These are phyloP conservation scores for Aspergillus funiculosus DNA, from an alignment of 495 filamentous ascomycete species.

Conservation along the genomic window DNA sequence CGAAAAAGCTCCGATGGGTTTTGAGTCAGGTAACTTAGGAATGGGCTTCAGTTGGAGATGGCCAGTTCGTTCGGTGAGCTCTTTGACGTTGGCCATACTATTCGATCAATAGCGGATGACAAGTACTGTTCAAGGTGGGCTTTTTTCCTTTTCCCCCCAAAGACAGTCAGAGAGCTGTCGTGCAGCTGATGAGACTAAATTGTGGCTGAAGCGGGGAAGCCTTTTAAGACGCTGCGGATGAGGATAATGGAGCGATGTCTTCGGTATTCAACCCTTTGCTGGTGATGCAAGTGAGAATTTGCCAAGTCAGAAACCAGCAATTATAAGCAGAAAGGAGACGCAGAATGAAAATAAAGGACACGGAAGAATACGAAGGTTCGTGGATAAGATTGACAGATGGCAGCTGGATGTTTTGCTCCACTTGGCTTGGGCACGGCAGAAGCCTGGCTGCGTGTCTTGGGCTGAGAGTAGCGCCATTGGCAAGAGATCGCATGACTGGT, in stretches of 20 bases:
- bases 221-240: too few species aligned
- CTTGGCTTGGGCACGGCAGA: conserved; percentile 1
- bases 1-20: conserved; percentile 24
- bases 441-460: not conserved
- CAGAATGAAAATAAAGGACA: not conserved
- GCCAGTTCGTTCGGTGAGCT: conserved; percentile 13
- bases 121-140: not conserved
- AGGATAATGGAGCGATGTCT: too few species aligned
- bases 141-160: too few species aligned
- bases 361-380: not conserved
- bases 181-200: too few species aligned
- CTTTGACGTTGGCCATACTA: conserved; percentile 4
- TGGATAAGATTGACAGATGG: not conserved
- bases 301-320: too few species aligned
- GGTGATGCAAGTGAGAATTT: too few species aligned
- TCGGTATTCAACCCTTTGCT: too few species aligned
- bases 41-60: conserved; percentile 11
- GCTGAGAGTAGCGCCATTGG: not conserved
- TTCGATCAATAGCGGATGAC: not conserved
- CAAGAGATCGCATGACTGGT: not conserved
- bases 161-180: too few species aligned
- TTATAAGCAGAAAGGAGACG: not conserved
- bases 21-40: not conserved
- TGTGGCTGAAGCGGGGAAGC: too few species aligned
- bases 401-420: conserved; percentile 1